Base-by-base conservation (phyloP, 331 rosid genomes). In the Rosa hybrid region DNA sequence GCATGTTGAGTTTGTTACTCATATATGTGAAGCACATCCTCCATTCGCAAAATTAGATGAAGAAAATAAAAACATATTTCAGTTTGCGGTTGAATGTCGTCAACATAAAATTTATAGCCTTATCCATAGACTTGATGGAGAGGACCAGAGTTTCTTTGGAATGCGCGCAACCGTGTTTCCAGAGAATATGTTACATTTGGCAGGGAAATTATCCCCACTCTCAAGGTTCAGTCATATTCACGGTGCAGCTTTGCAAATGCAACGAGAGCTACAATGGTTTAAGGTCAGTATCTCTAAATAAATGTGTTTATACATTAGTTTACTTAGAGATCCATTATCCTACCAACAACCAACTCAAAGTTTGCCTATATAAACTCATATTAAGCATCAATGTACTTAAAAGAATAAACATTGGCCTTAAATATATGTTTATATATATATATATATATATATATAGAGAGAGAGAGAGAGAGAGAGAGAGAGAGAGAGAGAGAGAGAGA, bases 11-110 rank as follows among this genome's bases (percentile, higher is more conserved):
- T 30, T 30, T 20, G 20, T 13, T n/a, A 18, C 12, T 57, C 6
- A n/a, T 57, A 20, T 2, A 2, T 57, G 64, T 57, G 12, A 20
- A 57, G 12, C 64, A n/a, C 1, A 8, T 57, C 64, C 64, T n/a
- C 0, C 11, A n/a, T 25, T 25, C 3, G 2, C 1, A 12, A 10
- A 11, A 0, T 10, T 0, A 0, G 0, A 0, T 0, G 39, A 9
- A 60, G 68, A 10, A 8, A 0, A 4, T 12, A 9, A 12, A 21
- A 60, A 10, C 17, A n/a, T 57, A 2, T 60, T 62, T 62, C 68
- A 62, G 0, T 62, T 62, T 23, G 68, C 68, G 14, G 68, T 27
- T 11, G 8, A 62, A 12, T 62, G 41, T 27, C 68, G 68, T 4
- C 68, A 62, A 27, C 16, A 62, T 1, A 11, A 62, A 12, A 27